These are phyloP conservation scores for Boletus vinaceobasis DNA, from an alignment of 768 basidiomycete species.

Conservation along the genomic window DNA sequence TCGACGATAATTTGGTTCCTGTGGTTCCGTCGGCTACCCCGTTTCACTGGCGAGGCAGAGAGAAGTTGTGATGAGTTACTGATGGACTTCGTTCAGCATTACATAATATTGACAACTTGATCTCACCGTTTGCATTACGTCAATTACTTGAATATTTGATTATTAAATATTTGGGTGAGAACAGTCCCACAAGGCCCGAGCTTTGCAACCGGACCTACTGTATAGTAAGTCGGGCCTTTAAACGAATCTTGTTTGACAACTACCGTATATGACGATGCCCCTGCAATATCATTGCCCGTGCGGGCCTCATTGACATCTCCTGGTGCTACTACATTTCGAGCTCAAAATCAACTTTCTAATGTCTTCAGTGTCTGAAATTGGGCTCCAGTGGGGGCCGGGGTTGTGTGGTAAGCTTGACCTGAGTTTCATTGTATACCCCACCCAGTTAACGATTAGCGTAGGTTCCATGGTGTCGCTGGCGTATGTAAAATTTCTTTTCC, in stretches of 20 bases:
- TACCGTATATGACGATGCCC: not conserved
- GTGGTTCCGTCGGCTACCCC: no score
- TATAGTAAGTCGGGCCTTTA: conserved; percentile 1
- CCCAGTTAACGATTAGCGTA: not conserved
- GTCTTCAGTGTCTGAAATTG: not conserved
- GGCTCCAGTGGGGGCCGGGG: not conserved
- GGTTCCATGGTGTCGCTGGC: not conserved
- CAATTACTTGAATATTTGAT: no score
- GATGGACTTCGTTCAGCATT: no score
- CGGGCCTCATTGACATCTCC: not conserved
- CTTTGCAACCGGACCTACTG: not conserved
- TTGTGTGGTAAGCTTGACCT: conserved; percentile 1
- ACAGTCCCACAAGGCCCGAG: not conserved
- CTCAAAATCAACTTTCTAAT: not conserved
- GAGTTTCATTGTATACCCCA: not conserved
- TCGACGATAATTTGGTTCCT: no score
- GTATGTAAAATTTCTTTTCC: not conserved
- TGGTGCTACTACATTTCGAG: not conserved
- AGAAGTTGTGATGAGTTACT: no score
- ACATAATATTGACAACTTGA: no score
- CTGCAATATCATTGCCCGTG: not conserved
- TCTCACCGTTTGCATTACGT: not conserved
- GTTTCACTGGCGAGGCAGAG: no score
- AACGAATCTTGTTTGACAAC: not conserved
- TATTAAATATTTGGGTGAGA: no score